Conservation (phyloP, 495 filamentous ascomycete genomes). For the Penicillium silybi region DNA sequence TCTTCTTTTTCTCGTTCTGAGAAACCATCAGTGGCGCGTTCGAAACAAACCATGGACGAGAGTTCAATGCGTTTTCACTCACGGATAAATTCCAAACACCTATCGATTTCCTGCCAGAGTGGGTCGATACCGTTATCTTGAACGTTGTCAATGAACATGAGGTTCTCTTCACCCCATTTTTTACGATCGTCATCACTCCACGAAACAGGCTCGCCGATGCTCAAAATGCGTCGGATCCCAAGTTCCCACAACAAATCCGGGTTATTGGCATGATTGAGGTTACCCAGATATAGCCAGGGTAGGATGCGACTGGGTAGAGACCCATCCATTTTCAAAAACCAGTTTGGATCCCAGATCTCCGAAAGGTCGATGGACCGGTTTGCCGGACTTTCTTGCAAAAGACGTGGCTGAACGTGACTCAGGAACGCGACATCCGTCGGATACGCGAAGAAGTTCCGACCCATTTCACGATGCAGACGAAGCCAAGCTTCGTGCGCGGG, state of each 20-base stretch:
- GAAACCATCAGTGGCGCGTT: conserved; percentile 4
- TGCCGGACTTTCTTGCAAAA: conserved; percentile 55
- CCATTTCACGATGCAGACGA: conserved; percentile 70
- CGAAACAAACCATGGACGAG: background rate
- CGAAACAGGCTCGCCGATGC: conserved; percentile 84
- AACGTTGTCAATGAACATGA: conserved; percentile 75
- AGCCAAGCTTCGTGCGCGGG: conserved; percentile 84
- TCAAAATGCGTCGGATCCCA: conserved; percentile 83
- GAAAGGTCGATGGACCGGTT: conserved; percentile 23
- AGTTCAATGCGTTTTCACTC: conserved; percentile 25
- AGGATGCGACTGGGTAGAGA: conserved; percentile 84
- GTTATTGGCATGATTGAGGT: conserved; percentile 89
- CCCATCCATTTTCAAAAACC: conserved; percentile 83
- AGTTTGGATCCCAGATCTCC: conserved; percentile 58
- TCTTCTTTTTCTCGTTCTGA: conserved; percentile 71
- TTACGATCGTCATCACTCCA: conserved; percentile 69
- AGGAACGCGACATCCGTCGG: conserved; percentile 81
- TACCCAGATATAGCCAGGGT: conserved; percentile 95
- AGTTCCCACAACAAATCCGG: conserved; percentile 72
- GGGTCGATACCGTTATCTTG: conserved; percentile 97
- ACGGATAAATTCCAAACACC: conserved; percentile 92
- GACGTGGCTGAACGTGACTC: conserved; percentile 65
- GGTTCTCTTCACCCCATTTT: conserved; percentile 66
- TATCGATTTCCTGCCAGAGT: conserved; percentile 78
- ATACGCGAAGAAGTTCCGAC: conserved; percentile 95